These are phyloP conservation scores for Priceomyces carsonii DNA, from an alignment of 805 yeast genomes.

Conservation along the genomic window DNA sequence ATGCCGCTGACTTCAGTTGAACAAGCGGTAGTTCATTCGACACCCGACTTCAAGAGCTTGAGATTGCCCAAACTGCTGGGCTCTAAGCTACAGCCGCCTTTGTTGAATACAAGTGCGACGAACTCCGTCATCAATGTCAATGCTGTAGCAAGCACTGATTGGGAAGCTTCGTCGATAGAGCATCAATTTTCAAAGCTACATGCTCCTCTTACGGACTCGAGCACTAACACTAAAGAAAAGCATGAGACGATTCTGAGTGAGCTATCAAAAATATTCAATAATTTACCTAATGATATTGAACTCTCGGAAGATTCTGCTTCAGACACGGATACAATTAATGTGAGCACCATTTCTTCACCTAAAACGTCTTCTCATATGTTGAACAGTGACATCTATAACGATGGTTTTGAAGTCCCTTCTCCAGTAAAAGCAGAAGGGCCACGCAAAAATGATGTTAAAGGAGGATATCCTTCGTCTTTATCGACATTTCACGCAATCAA, in stretches of 20 bases:
- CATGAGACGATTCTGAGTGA: constrained; percentile 26
- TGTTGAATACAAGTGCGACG: constrained; percentile 26
- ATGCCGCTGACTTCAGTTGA: too few relatives aligned
- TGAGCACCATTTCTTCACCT: constrained; percentile 12
- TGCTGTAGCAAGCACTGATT: constrained; percentile 25
- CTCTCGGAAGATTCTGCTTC: constrained; percentile 48
- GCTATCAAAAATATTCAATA: constrained; percentile 42
- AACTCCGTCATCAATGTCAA: constrained; percentile 35
- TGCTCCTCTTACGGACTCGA: constrained; percentile 2
- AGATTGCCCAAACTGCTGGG: constrained; percentile 27
- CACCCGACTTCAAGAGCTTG: constrained; percentile 35
- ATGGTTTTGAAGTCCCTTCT: constrained; percentile 18
- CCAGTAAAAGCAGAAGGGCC: constrained; percentile 26
- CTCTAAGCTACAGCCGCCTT: constrained; percentile 20
- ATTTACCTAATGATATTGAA: constrained; percentile 49
- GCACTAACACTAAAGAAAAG: constrained; percentile 6
- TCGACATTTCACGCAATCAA: constrained; percentile 27
- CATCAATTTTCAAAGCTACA: neutral
- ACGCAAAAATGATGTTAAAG: constrained; percentile 9
- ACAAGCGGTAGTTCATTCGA: too few relatives aligned
- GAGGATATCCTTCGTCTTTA: constrained; percentile 20
- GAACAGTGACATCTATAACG: constrained; percentile 1
- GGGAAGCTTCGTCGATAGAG: constrained; percentile 5
- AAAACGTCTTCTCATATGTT: constrained; percentile 4
- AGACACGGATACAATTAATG: constrained; percentile 35